Base-by-base conservation (phyloP, 2,329 filamentous ascomycete species). In the Fusarium sp. region DNA sequence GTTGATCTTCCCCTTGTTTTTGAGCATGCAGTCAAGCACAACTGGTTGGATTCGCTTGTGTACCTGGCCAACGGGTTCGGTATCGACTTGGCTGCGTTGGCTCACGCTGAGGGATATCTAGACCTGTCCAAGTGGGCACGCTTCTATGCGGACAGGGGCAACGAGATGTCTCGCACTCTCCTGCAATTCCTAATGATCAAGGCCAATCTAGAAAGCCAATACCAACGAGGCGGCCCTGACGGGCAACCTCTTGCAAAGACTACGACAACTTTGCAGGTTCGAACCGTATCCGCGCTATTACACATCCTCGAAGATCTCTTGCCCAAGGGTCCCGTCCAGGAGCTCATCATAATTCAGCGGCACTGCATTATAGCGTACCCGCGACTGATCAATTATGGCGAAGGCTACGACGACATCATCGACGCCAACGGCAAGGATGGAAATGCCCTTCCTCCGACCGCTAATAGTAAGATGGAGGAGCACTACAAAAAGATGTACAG, bases 401-500 rank as follows among this genome's bases (percentile, higher is more conserved):
- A 97, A 83, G 95, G 94, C 5, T 95, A 93, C 72, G 95, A 99
- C 82, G 94, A 97, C 66, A 91, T 98, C 47, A 95, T 99, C 74
- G 94, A 98, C 78, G 87, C 89, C 11, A 98, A 97, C 79, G 93
- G 95, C 52, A 90, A 91, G 76, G 90, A 92, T 22, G 92, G 94
- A n/a, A 97, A 98, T 79, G 88, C 90, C 1, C 88, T 99, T 2
- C 93, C 95, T 0, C 87, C 90, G 22, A 91, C 92, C 25, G 94
- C 96, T 63, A 95, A 97, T 76, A 91, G 90, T 73, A 94, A 95
- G 81, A 99, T 99, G 97, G 95, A 98, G 80, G 95, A 98, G 75
- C 92, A 98, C 72, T 99, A 98, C 82, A 98, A 98, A 83, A 94
- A 94, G 79, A 98, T 99, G 95, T 99, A 99, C 81, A 94, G 94